Percentiles rank a stretch among this genome's conserved stretches.
Evolutionary conservation across 768 basidiomycete genomes (phyloP).

Genomic region (Lyophyllum semitale): DNA sequence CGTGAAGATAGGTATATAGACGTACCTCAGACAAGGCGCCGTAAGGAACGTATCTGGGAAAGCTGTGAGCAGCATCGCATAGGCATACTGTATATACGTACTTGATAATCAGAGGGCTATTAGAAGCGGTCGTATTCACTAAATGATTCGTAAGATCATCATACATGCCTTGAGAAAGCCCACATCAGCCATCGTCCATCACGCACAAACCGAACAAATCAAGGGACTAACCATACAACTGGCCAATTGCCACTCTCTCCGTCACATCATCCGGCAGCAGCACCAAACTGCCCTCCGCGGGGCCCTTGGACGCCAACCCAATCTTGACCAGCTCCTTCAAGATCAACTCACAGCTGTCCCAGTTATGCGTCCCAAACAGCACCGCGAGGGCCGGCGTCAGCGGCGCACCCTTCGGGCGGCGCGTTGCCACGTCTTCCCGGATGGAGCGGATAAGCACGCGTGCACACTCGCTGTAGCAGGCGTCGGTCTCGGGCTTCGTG

Average conservation of each 20-base stretch:
- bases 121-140: conserved; percentile 50
- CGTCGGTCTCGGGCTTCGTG: conserved; percentile 72
- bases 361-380: conserved; percentile 89
- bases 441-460: conserved; percentile 57
- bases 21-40: conserved; percentile 67
- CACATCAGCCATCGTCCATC: neutral
- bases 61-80: neutral
- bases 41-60: conserved; percentile 67
- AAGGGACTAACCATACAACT: conserved; percentile 68
- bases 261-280: conserved; percentile 54
- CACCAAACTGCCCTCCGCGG: conserved; percentile 22
- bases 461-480: conserved; percentile 67
- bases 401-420: conserved; percentile 6
- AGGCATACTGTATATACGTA: conserved; percentile 28
- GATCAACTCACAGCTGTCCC: conserved; percentile 63
- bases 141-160: conserved; percentile 78
- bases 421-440: conserved; percentile 44
- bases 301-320: conserved; percentile 50
- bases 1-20: neutral
- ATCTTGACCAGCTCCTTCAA: conserved; percentile 56
- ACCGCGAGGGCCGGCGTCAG: conserved; percentile 48
- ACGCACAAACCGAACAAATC: conserved; percentile 16
- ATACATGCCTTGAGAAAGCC: conserved; percentile 66
- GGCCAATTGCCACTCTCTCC: conserved; percentile 73
- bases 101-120: conserved; percentile 79